Conservation (phyloP, 75 land plant species). For the Azolla pinnata region DNA sequence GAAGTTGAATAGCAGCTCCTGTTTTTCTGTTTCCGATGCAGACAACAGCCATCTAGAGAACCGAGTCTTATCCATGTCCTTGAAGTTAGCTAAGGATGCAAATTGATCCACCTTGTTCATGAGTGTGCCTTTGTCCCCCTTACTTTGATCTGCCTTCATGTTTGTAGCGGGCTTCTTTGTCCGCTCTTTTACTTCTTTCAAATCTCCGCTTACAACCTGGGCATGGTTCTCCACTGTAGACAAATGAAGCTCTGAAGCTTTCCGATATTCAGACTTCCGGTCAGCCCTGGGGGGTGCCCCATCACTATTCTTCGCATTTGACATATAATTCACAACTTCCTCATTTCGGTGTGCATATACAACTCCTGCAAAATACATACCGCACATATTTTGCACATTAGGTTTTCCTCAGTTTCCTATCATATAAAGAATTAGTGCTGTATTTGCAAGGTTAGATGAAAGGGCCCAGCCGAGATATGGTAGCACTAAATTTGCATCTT, state of each 20-base stretch:
- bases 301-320: constrained; percentile 11
- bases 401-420: too few species aligned
- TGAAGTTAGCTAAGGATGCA: constrained; percentile 36
- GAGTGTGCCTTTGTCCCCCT: too few species aligned
- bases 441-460: too few species aligned
- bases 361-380: constrained; percentile 46
- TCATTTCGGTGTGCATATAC: constrained; percentile 89
- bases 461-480: too few species aligned
- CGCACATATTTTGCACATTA: too few species aligned
- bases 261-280: background rate
- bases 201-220: background rate
- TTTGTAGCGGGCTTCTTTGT: constrained; percentile 15
- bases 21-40: constrained; percentile 25
- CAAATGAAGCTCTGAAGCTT: background rate
- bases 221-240: background rate
- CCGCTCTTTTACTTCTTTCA: constrained; percentile 8
- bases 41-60: constrained; percentile 76
- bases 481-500: too few species aligned
- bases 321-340: constrained; percentile 60
- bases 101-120: constrained; percentile 28
- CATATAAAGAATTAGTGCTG: too few species aligned
- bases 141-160: background rate
- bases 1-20: constrained; percentile 35
- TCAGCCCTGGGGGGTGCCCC: too few species aligned
- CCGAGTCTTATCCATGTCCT: constrained; percentile 55